Percentiles rank a stretch among this genome's conserved stretches.
These are phyloP conservation scores for Collariella sp. DNA, from an alignment of 495 filamentous ascomycete species.

Conservation along the genomic window DNA sequence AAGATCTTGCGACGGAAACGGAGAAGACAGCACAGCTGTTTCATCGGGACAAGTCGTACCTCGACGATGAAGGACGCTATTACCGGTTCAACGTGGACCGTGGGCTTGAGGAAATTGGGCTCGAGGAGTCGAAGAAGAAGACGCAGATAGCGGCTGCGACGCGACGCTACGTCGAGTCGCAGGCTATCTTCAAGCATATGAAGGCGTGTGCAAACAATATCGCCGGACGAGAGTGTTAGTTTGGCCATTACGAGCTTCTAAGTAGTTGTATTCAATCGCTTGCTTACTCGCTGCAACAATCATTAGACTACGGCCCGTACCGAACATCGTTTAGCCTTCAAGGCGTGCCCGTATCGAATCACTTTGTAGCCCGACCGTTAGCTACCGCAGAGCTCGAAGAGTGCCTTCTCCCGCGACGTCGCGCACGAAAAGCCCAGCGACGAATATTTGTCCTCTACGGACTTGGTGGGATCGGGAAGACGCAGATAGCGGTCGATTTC, in stretches of 20 bases:
- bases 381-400: conserved; percentile 11
- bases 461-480: conserved; percentile 23
- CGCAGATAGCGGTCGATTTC: conserved; percentile 19
- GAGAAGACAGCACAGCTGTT: conserved; percentile 36
- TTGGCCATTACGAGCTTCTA: conserved; percentile 3
- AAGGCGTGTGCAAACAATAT: conserved; percentile 21
- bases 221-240: conserved; percentile 2
- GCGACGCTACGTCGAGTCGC: conserved; percentile 29
- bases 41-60: conserved; percentile 28
- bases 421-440: not conserved
- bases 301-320: conserved; percentile 11
- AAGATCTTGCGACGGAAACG: conserved; percentile 31
- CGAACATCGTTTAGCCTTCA: conserved; percentile 11
- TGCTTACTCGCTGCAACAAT: conserved; percentile 3
- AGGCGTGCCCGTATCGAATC: conserved; percentile 12
- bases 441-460: conserved; percentile 22
- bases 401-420: conserved; percentile 9
- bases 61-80: conserved; percentile 29
- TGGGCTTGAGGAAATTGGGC: conserved; percentile 36
- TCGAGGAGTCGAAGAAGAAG: conserved; percentile 34
- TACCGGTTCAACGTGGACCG: conserved; percentile 42
- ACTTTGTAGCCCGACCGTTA: conserved; percentile 10
- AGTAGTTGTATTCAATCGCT: conserved; percentile 5
- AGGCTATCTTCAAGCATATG: conserved; percentile 34
- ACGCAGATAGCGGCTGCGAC: conserved; percentile 34